These are phyloP conservation scores for Amniculicola lignicola DNA, from an alignment of 495 filamentous ascomycete genomes.

Conservation along the genomic window DNA sequence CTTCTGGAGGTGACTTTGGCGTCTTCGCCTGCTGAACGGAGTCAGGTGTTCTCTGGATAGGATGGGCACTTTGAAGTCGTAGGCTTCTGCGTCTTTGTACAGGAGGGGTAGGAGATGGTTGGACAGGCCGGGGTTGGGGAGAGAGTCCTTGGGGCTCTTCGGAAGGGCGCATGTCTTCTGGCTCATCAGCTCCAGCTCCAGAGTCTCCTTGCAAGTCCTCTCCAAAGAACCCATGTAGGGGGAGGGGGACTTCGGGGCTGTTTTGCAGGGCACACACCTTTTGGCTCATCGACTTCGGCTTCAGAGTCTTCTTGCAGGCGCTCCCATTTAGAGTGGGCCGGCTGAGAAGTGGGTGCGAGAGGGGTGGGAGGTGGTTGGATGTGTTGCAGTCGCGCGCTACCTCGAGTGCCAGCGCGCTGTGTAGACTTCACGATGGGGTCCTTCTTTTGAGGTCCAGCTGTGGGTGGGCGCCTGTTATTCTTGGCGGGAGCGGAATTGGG, in stretches of 20 bases:
- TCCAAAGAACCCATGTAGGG: not conserved
- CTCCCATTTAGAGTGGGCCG: not conserved
- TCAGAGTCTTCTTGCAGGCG: not conserved
- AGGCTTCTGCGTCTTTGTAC: no score
- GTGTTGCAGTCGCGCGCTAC: slow-evolving; percentile 2
- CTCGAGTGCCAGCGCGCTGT: slow-evolving; percentile 1
- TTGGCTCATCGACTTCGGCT: not conserved
- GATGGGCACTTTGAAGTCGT: no score
- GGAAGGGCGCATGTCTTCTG: not conserved
- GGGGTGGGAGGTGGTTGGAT: not conserved
- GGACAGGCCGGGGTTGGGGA: no score
- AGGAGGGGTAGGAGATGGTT: no score
- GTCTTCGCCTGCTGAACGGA: slow-evolving; percentile 10
- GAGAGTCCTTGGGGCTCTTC: no score
- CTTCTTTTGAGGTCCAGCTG: not conserved
- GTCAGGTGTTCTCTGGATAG: slow-evolving; percentile 1
- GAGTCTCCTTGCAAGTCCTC: not conserved
- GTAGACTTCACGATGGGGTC: not conserved
- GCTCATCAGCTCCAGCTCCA: not conserved
- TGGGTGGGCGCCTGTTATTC: slow-evolving; percentile 1
- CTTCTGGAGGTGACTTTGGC: slow-evolving; percentile 11
- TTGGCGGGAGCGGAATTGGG: slow-evolving; percentile 11
- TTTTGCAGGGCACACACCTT: not conserved
- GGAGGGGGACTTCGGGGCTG: not conserved
- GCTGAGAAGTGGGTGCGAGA: not conserved